Conservation (phyloP, 495 filamentous ascomycete genomes). For the Podospora comata region DNA sequence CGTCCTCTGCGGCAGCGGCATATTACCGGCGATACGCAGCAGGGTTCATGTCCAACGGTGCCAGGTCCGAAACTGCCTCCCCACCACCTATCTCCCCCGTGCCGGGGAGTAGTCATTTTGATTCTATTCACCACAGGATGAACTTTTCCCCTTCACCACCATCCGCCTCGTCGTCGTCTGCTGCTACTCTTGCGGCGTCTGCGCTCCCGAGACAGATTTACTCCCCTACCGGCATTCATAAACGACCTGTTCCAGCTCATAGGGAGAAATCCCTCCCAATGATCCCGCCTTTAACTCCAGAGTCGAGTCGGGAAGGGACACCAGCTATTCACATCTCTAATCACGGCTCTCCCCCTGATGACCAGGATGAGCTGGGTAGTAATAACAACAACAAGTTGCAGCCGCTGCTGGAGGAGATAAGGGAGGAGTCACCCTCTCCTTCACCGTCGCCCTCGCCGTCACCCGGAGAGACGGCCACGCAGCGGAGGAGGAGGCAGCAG, state of each 20-base stretch:
- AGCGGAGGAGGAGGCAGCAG: background rate
- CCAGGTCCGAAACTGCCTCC: slow-evolving; percentile 8
- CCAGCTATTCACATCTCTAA: slow-evolving; percentile 20
- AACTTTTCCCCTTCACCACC: slow-evolving; percentile 6
- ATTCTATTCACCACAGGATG: background rate
- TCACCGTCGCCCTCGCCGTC: background rate
- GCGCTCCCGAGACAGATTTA: slow-evolving; percentile 16
- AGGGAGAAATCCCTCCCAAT: slow-evolving; percentile 34
- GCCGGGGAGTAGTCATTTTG: background rate
- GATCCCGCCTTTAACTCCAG: slow-evolving; percentile 44
- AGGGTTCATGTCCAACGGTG: background rate
- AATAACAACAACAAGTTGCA: background rate
- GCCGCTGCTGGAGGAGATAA: background rate
- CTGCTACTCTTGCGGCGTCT: slow-evolving; percentile 12
- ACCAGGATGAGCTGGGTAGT: slow-evolving; percentile 1
- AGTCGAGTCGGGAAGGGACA: slow-evolving; percentile 30
- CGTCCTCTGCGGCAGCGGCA: background rate
- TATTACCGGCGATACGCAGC: slow-evolving; percentile 14
- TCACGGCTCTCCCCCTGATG: slow-evolving; percentile 16
- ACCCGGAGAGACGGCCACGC: background rate
- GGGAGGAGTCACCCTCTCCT: background rate
- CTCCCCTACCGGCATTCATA: background rate
- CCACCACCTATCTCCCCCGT: background rate
- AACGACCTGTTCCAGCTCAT: background rate
- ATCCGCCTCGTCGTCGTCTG: slow-evolving; percentile 4